Conservation (phyloP, 805 yeast genomes). For the Saturnispora dispora region DNA sequence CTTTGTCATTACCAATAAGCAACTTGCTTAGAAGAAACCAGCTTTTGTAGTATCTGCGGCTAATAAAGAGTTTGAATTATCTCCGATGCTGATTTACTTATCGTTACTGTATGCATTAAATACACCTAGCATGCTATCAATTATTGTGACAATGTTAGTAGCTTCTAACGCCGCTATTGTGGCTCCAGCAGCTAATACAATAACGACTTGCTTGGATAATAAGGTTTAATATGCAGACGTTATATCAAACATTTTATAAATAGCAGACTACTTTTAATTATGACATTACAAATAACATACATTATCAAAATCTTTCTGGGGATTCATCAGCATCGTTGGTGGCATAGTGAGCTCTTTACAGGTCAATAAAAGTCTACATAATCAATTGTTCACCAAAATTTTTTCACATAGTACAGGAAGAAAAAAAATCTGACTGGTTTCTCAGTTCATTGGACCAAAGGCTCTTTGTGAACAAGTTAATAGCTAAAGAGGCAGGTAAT, state of each 20-base stretch:
- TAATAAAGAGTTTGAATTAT: not conserved
- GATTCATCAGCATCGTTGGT: not conserved
- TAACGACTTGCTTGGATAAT: not conserved
- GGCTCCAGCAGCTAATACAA: not conserved
- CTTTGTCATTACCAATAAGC: slow-evolving; percentile 4
- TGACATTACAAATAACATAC: not conserved
- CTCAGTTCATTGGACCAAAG: not conserved
- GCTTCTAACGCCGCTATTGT: not conserved
- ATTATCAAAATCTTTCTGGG: not conserved
- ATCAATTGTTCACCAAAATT: not conserved
- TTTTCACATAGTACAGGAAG: not conserved
- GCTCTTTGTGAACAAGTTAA: not conserved
- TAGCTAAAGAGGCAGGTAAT: not conserved
- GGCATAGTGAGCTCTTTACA: not conserved
- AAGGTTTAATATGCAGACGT: not conserved
- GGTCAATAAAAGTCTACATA: not conserved
- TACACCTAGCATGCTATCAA: too few relatives aligned
- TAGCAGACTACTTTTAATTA: not conserved
- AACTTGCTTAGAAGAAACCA: too few relatives aligned
- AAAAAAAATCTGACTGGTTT: not conserved
- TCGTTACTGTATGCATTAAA: not conserved
- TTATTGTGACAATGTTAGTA: not conserved
- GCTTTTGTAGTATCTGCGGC: not conserved
- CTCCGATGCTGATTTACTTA: not conserved
- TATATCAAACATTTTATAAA: not conserved